These are phyloP conservation scores for Fusarium pilosicola DNA, from an alignment of 2,329 filamentous ascomycete species.

Conservation along the genomic window DNA sequence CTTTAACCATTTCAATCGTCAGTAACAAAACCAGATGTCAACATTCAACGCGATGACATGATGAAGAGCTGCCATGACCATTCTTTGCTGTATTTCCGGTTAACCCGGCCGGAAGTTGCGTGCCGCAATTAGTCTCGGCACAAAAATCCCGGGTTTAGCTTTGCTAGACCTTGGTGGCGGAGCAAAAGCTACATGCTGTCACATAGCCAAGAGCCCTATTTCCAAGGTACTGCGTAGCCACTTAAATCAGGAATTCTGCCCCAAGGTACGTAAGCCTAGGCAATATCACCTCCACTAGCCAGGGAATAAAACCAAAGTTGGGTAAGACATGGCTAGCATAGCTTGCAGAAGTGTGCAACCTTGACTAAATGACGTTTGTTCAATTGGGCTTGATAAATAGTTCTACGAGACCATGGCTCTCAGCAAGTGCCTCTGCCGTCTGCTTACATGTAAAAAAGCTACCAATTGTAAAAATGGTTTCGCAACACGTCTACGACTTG, in stretches of 20 bases:
- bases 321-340: neutral
- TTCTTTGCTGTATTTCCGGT: neutral
- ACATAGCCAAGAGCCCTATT: neutral
- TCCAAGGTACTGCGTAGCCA: neutral
- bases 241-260: neutral
- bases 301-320: neutral
- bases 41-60: neutral
- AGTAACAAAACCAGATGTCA: neutral
- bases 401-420: neutral
- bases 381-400: neutral
- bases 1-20: no score
- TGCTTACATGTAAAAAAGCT: neutral
- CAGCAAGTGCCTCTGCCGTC: neutral
- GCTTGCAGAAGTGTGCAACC: neutral
- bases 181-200: neutral
- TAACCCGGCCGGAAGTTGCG: slow-evolving; percentile 23
- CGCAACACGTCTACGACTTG: slow-evolving; percentile 55
- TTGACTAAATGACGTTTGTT: slow-evolving; percentile 4
- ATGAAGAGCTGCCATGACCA: neutral
- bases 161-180: neutral
- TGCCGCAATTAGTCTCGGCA: slow-evolving; percentile 18
- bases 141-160: neutral
- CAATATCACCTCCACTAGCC: neutral
- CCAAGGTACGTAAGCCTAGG: slow-evolving; percentile 11
- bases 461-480: slow-evolving; percentile 38